phyloP scores from a whole-genome alignment of 257 asterid genomes.

The Coffea eugenioides region DNA sequence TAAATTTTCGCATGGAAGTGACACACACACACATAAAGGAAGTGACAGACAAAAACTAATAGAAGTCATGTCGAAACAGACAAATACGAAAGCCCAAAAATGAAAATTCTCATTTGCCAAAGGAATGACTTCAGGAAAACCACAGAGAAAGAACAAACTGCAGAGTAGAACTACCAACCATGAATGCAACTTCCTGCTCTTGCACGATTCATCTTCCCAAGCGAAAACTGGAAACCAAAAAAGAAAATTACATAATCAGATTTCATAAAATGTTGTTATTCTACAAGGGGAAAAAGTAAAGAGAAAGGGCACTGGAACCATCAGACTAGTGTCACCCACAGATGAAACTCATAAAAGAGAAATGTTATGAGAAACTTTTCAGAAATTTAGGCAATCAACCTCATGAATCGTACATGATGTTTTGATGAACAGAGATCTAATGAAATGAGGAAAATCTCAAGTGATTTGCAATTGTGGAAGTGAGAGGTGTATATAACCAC shows the following conservation, averaged over 20 bases:
- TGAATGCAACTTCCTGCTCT: not conserved
- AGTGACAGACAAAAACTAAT: not conserved
- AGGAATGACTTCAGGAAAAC: not conserved
- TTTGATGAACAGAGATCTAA: not conserved
- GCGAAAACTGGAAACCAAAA: not conserved
- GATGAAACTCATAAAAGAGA: not conserved
- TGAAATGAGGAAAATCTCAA: slow-evolving; percentile 3
- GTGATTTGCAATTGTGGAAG: not conserved
- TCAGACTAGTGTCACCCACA: not conserved
- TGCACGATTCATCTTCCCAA: slow-evolving; percentile 4
- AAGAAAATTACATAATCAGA: not conserved
- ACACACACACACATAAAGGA: not conserved
- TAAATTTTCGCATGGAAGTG: not conserved
- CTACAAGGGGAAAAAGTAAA: not conserved
- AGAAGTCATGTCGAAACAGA: not conserved
- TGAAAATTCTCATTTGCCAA: not conserved
- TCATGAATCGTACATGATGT: not conserved
- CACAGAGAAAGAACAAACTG: not conserved
- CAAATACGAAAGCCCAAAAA: too few relatives aligned
- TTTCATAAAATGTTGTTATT: not conserved
- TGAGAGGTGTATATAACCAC: slow-evolving; percentile 1
- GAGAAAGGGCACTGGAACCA: not conserved
- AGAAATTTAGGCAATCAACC: not conserved
- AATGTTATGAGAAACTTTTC: not conserved
- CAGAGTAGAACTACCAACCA: not conserved